Conservation (phyloP, 805 yeast species). For the Scheffersomyces stipitis region DNA sequence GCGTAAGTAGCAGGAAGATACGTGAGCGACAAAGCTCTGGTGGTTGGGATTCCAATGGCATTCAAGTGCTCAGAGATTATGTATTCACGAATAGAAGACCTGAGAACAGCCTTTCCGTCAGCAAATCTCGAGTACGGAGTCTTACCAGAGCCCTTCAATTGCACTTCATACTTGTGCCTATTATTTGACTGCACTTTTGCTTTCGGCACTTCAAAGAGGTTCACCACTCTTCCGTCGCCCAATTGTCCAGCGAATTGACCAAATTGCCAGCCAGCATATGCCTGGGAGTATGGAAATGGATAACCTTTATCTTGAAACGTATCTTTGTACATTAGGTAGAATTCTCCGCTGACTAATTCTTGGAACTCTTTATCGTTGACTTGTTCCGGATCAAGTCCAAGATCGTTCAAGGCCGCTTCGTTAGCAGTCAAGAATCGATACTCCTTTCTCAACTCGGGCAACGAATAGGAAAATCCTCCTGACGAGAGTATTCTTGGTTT, state of each 20-base stretch:
- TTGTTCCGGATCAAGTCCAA: slow-evolving; percentile 50
- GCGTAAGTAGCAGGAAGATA: slow-evolving; percentile 76
- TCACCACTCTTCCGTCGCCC: slow-evolving; percentile 92
- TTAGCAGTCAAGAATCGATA: slow-evolving; percentile 59
- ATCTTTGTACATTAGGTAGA: slow-evolving; percentile 31
- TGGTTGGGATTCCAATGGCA: slow-evolving; percentile 81
- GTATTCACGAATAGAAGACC: slow-evolving; percentile 88
- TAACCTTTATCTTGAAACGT: slow-evolving; percentile 15
- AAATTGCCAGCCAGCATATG: slow-evolving; percentile 95
- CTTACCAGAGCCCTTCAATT: slow-evolving; percentile 87
- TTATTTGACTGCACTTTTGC: slow-evolving; percentile 18
- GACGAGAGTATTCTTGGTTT: slow-evolving; percentile 41
- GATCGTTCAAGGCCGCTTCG: slow-evolving; percentile 56
- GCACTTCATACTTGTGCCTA: slow-evolving; percentile 57
- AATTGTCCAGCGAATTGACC: slow-evolving; percentile 96
- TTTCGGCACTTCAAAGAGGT: slow-evolving; percentile 69
- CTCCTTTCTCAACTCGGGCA: slow-evolving; percentile 61
- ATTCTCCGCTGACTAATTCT: slow-evolving; percentile 61
- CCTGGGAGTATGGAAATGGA: slow-evolving; percentile 81
- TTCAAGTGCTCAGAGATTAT: slow-evolving; percentile 78
- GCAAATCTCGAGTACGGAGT: slow-evolving; percentile 95
- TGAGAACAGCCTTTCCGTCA: slow-evolving; percentile 90
- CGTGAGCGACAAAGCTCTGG: slow-evolving; percentile 77
- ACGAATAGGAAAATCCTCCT: slow-evolving; percentile 73
- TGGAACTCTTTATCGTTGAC: slow-evolving; percentile 46